These are phyloP conservation scores for Pseudoneurospora amorphoporcata DNA, from an alignment of 495 filamentous ascomycete species.

Conservation along the genomic window DNA sequence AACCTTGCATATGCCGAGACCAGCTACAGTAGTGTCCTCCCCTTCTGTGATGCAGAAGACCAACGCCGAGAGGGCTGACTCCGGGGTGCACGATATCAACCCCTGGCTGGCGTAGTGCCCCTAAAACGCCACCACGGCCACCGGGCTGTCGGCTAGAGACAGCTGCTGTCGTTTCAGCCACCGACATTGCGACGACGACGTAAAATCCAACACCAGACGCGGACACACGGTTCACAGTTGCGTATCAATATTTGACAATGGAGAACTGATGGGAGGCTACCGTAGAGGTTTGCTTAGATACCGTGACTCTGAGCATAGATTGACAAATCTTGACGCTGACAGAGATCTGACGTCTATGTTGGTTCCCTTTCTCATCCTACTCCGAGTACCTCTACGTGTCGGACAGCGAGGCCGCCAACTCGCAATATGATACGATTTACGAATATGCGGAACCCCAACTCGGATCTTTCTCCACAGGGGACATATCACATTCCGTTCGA, in stretches of 20 bases:
- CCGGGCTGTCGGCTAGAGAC: neutral
- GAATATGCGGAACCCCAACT: neutral
- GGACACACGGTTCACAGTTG: neutral
- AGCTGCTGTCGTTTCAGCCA: neutral
- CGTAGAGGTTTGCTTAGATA: neutral
- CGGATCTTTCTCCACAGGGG: neutral
- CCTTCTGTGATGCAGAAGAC: neutral
- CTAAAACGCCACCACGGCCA: neutral
- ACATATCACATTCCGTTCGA: neutral
- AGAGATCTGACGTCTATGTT: neutral
- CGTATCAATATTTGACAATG: neutral
- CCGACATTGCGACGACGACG: neutral
- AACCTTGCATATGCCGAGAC: constrained; percentile 3
- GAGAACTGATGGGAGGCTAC: neutral
- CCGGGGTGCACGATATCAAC: neutral
- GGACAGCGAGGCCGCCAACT: neutral
- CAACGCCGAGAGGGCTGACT: neutral
- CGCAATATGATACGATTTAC: neutral
- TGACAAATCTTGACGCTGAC: neutral
- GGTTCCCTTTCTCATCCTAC: neutral
- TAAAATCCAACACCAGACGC: neutral
- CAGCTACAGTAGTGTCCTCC: neutral
- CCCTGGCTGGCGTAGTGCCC: neutral
- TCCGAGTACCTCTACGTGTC: neutral
- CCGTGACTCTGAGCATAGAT: neutral